Evolutionary conservation across 2,329 filamentous ascomycete genomes (phyloP).

Genomic region (Diaporthe australafricana): DNA sequence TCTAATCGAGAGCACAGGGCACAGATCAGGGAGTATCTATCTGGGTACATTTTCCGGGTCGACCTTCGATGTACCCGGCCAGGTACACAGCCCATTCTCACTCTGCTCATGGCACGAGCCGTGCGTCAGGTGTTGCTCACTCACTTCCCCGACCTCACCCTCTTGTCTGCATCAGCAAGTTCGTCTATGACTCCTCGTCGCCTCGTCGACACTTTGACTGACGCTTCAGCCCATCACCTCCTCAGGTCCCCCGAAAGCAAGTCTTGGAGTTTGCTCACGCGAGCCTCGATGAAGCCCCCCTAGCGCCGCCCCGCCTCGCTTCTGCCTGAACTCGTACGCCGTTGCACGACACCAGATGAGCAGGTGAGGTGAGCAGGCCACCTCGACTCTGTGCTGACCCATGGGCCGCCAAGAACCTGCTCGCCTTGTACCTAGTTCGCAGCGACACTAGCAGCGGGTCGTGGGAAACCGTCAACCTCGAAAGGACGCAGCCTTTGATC

Average conservation of each 20-base stretch:
- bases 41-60: background rate
- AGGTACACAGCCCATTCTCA: background rate
- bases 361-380: constrained; percentile 18
- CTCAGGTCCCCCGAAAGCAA: background rate
- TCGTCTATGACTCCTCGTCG: background rate
- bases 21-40: background rate
- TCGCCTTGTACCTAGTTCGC: background rate
- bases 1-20: constrained; percentile 6
- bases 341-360: constrained; percentile 16
- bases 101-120: no score
- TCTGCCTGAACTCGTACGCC: constrained; percentile 23
- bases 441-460: background rate
- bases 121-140: no score
- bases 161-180: background rate
- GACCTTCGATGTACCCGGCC: background rate
- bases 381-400: background rate
- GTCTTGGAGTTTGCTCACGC: background rate
- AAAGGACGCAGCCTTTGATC: background rate
- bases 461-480: background rate
- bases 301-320: constrained; percentile 8
- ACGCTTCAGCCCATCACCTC: background rate
- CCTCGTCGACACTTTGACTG: background rate
- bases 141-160: no score
- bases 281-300: background rate
- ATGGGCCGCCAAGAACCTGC: background rate